A percentile compares a stretch with the other conserved stretches of the same genome.
These are phyloP conservation scores for Talaromyces pinophilus DNA, from an alignment of 2,329 filamentous ascomycete genomes.

Conservation along the genomic window DNA sequence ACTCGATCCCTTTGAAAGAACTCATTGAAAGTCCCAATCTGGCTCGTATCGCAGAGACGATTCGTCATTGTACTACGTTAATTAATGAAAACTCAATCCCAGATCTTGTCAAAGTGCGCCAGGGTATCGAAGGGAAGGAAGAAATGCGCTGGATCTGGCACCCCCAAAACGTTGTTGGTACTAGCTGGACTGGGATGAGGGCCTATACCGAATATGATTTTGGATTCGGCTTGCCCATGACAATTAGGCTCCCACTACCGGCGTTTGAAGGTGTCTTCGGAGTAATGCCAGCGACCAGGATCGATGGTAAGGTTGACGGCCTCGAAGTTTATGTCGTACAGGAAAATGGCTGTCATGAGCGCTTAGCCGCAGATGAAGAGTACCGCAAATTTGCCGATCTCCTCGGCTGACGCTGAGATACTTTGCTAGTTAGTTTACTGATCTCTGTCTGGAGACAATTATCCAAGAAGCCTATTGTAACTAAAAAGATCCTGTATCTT, in stretches of 20 bases:
- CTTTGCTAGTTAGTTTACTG: not conserved
- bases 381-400: conserved; percentile 5
- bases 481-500: not conserved
- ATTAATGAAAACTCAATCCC: not conserved
- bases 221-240: not conserved
- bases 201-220: not conserved
- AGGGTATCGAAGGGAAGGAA: not conserved
- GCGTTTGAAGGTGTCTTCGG: not conserved
- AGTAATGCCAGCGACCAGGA: not conserved
- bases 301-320: not conserved
- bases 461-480: not conserved
- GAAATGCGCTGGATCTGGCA: not conserved
- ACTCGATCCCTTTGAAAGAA: not conserved
- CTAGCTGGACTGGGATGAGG: not conserved
- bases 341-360: not conserved
- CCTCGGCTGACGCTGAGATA: not conserved
- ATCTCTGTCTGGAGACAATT: not conserved
- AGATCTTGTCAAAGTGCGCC: not conserved
- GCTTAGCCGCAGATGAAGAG: not conserved
- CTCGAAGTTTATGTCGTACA: not conserved
- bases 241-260: not conserved
- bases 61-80: not conserved
- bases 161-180: not conserved
- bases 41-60: not conserved
- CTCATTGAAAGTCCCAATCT: not conserved